Evolutionary conservation across 108 stramenopile genomes (phyloP).

Genomic region (Stephanodiscus triporus): DNA sequence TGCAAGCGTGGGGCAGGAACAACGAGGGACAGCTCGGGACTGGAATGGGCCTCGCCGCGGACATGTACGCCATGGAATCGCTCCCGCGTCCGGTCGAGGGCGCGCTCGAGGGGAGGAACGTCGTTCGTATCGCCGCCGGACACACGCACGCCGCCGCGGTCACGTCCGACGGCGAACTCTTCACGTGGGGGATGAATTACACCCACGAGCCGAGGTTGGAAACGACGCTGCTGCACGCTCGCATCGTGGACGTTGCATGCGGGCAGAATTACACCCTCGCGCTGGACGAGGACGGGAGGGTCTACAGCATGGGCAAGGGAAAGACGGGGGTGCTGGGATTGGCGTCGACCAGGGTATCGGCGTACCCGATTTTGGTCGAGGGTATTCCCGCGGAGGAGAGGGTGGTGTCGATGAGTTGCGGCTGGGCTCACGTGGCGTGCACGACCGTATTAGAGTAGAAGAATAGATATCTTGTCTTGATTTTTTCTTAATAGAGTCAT

Average conservation of each 20-base stretch:
- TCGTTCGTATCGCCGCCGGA: conserved; percentile 79
- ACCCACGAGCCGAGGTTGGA: conserved; percentile 81
- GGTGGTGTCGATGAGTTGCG: conserved; percentile 65
- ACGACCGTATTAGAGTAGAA: conserved; percentile 19
- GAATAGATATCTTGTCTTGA: neutral
- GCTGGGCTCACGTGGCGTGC: conserved; percentile 77
- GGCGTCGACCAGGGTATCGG: conserved; percentile 51
- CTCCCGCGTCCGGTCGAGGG: conserved; percentile 75
- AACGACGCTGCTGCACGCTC: conserved; percentile 58
- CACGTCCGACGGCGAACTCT: conserved; percentile 82
- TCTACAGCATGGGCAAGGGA: conserved; percentile 73
- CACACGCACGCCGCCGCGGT: conserved; percentile 86
- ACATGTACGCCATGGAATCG: conserved; percentile 88
- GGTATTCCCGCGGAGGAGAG: conserved; percentile 51
- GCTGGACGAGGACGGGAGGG: conserved; percentile 63
- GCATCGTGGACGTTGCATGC: conserved; percentile 74
- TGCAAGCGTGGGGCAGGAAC: conserved; percentile 88
- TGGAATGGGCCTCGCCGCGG: conserved; percentile 82
- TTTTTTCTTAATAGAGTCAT: too few relatives aligned
- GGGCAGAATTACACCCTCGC: conserved; percentile 82
- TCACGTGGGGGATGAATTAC: conserved; percentile 88
- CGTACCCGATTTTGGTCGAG: conserved; percentile 66
- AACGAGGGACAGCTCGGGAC: conserved; percentile 89
- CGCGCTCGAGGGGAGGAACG: conserved; percentile 69
- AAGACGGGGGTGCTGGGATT: conserved; percentile 82